Evolutionary conservation across 768 basidiomycete genomes (phyloP), one percentile per base, ranked within the genome.

Genomic region (Daedaleopsis nitida): DNA sequence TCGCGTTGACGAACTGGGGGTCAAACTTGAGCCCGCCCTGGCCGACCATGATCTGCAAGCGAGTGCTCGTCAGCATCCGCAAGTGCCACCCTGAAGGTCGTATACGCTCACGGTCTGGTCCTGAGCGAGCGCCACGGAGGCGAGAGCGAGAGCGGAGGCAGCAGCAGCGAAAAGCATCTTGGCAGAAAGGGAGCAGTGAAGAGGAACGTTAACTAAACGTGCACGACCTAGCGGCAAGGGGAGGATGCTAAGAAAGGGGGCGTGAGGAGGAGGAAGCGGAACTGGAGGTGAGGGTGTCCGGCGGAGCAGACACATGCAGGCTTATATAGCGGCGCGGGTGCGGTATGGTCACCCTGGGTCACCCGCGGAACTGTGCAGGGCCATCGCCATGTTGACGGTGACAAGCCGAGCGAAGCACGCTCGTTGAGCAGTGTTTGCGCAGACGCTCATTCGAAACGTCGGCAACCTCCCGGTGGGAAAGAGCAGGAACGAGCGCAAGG

Each of bases 1-100:
- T 62, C 10, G 80, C 83, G 24, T 60, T 81, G 58, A 83, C 53
- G 39, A 58, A 72, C 42, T 69, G 60, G 1, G 85, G 84, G 39
- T 73, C 76, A 73, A 81, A 86, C 61, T 78, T 78, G 71, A 80
- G 79, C 45, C 77, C 78, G 5, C 59, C 69, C 6, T 67, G 72
- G 38, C 81, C 82, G 21, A 84, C 83, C 60, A 76, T 64, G 57
- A 83, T 65, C 68, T 72, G 62, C 12, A 27, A 35, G 27, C 5
- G 23, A 38, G n/a, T n/a, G n/a, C n/a, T n/a, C 48, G 24, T 35
- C 32, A 54, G 16, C 3, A 8, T 44, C 0, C 17, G 55, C 35
- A 50, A 61, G 47, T 42, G 39, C 17, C n/a, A n/a, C 45, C 43
- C 11, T 48, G 17, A 1, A 7, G 42, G 27, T 8, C n/a, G 21